phyloP scores from a whole-genome alignment of 352 stramenopile genomes.

The Pythium utonaiense region DNA sequence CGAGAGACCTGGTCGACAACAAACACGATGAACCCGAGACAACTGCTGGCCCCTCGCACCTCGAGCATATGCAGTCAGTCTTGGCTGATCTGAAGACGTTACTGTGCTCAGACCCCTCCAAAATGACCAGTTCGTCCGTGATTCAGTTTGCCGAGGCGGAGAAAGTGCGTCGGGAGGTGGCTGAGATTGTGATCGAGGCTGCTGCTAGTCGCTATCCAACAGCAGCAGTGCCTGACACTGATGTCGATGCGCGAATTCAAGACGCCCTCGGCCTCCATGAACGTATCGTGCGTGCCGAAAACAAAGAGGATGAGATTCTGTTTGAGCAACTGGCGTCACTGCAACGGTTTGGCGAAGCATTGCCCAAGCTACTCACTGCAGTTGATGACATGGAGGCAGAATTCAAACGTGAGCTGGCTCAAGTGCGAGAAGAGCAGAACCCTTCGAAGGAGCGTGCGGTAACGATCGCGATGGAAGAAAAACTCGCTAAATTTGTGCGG shows the following conservation, averaged over 20 bases:
- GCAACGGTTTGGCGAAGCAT: conserved; percentile 38
- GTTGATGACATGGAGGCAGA: conserved; percentile 41
- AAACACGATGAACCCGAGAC: conserved; percentile 6
- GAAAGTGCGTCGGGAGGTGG: conserved; percentile 52
- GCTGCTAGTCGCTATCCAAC: conserved; percentile 21
- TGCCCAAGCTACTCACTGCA: conserved; percentile 35
- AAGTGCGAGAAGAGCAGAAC: conserved; percentile 53
- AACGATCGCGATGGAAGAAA: conserved; percentile 36
- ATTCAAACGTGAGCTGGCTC: conserved; percentile 37
- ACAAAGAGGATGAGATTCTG: conserved; percentile 49
- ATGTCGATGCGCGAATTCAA: not conserved
- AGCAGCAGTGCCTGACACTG: conserved; percentile 22
- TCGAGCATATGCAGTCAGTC: conserved; percentile 30
- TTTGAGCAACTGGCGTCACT: conserved; percentile 26
- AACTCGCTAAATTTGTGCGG: not conserved
- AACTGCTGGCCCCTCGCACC: conserved; percentile 18
- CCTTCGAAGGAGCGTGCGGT: conserved; percentile 44
- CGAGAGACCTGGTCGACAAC: conserved; percentile 10
- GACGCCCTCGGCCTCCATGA: conserved; percentile 39
- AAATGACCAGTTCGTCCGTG: conserved; percentile 50
- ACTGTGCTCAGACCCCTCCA: conserved; percentile 37
- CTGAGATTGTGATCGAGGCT: conserved; percentile 41
- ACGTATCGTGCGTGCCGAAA: conserved; percentile 38
- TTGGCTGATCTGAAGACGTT: conserved; percentile 38
- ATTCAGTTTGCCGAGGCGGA: conserved; percentile 43